A percentile compares a stretch with the other conserved stretches of the same genome.
phyloP scores from a whole-genome alignment of 2,329 filamentous ascomycete genomes.

The Pseudogymnoascus verrucosus region DNA sequence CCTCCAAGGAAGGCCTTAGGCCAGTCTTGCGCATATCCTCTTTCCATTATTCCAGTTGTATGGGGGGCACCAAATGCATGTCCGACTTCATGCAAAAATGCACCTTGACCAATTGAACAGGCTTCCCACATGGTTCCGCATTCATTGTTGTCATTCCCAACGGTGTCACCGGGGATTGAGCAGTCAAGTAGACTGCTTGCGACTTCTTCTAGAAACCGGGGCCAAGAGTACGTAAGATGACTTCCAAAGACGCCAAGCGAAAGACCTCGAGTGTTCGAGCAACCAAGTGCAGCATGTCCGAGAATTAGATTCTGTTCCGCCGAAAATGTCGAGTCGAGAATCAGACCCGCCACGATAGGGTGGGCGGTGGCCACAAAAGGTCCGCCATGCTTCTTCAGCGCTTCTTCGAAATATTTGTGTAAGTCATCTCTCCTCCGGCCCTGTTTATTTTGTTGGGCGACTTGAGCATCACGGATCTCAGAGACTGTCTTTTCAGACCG shows the following conservation, averaged over 20 bases:
- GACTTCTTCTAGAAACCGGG: slow-evolving; percentile 61
- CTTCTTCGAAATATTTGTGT: slow-evolving; percentile 27
- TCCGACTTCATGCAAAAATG: slow-evolving; percentile 64
- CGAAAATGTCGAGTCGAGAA: slow-evolving; percentile 64
- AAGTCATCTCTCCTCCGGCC: slow-evolving; percentile 51
- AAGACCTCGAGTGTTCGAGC: slow-evolving; percentile 43
- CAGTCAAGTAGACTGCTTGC: slow-evolving; percentile 38
- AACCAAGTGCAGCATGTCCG: slow-evolving; percentile 58
- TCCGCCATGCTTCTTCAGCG: slow-evolving; percentile 39
- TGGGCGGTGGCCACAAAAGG: slow-evolving; percentile 32
- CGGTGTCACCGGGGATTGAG: slow-evolving; percentile 29
- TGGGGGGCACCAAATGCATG: slow-evolving; percentile 64
- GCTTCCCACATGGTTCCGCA: slow-evolving; percentile 38
- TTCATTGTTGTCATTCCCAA: slow-evolving; percentile 36
- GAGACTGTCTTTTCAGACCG: slow-evolving; percentile 57
- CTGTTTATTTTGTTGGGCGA: slow-evolving; percentile 54
- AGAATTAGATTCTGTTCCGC: slow-evolving; percentile 48
- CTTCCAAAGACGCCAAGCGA: slow-evolving; percentile 66
- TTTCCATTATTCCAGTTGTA: slow-evolving; percentile 57
- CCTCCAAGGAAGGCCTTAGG: slow-evolving; percentile 33
- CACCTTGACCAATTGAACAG: slow-evolving; percentile 51
- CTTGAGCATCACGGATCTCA: slow-evolving; percentile 55
- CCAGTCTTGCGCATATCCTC: slow-evolving; percentile 37
- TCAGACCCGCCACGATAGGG: slow-evolving; percentile 61
- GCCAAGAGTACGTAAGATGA: slow-evolving; percentile 62